These are phyloP conservation scores for Capsicum baccatum DNA, from an alignment of 257 asterid genomes.

Conservation along the genomic window DNA sequence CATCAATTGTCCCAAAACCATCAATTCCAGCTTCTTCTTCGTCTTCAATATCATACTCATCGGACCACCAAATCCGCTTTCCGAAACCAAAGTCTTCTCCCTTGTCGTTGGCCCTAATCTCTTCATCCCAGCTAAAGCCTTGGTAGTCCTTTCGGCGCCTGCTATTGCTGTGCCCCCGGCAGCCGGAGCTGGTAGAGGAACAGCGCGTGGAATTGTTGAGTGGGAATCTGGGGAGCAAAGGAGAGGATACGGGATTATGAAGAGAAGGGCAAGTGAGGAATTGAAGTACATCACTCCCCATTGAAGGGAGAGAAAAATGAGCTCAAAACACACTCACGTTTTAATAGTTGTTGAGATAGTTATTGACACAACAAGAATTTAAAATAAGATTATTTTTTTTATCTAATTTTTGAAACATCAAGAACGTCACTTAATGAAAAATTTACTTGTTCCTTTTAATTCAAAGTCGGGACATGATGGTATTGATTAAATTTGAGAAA, in stretches of 20 bases:
- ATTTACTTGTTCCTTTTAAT: too few relatives aligned
- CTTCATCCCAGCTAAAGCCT: constrained; percentile 50
- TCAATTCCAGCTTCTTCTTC: constrained; percentile 51
- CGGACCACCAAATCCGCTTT: constrained; percentile 80
- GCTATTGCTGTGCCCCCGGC: constrained; percentile 52
- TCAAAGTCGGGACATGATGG: too few relatives aligned
- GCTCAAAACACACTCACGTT: too few relatives aligned
- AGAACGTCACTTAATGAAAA: too few relatives aligned
- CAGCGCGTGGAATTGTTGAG: constrained; percentile 29
- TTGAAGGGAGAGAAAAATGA: constrained; percentile 22
- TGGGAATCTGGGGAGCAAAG: constrained; percentile 23
- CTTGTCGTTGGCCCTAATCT: constrained; percentile 41
- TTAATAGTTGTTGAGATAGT: too few relatives aligned
- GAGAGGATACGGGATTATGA: constrained; percentile 43
- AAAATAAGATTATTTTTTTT: too few relatives aligned
- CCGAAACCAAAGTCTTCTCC: constrained; percentile 49
- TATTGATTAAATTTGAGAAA: too few relatives aligned
- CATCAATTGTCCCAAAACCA: constrained; percentile 56
- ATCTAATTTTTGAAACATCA: too few relatives aligned
- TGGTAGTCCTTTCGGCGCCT: constrained; percentile 37
- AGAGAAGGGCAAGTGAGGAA: constrained; percentile 39
- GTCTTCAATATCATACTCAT: constrained; percentile 46
- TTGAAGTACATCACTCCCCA: constrained; percentile 51
- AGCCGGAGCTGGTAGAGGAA: constrained; percentile 39
- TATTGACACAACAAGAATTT: too few relatives aligned